Evolutionary conservation across 176 grass and related monocot species (phyloP).

Genomic region (Typha latifolia): DNA sequence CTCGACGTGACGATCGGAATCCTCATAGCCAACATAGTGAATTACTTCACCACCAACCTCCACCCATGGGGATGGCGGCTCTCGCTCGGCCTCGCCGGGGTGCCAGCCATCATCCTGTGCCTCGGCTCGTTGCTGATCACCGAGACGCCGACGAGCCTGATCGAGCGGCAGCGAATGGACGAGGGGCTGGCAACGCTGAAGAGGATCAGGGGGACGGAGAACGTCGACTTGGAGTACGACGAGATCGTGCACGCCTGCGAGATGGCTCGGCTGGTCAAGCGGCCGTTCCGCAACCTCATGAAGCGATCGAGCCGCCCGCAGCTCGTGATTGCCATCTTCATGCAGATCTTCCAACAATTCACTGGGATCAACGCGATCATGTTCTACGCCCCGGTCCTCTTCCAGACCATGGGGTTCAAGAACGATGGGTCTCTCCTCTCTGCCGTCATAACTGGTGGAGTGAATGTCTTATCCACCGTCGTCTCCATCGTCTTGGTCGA

Average conservation of each 20-base stretch:
- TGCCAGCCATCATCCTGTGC: constrained; percentile 26
- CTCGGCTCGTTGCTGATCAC: constrained; percentile 38
- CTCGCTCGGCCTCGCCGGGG: constrained; percentile 37
- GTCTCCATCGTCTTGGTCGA: constrained; percentile 44
- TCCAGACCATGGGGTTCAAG: constrained; percentile 56
- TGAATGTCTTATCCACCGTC: constrained; percentile 45
- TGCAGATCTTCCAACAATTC: constrained; percentile 76
- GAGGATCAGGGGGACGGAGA: constrained; percentile 36
- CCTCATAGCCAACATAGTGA: constrained; percentile 52
- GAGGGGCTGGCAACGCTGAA: constrained; percentile 21
- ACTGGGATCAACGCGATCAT: constrained; percentile 74
- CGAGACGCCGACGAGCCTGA: constrained; percentile 60
- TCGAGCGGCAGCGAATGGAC: constrained; percentile 25
- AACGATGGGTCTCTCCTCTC: constrained; percentile 38
- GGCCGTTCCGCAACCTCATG: constrained; percentile 32
- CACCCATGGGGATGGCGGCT: constrained; percentile 51
- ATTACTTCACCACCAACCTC: constrained; percentile 27
- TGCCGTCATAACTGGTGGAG: constrained; percentile 36
- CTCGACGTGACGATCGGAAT: constrained; percentile 60
- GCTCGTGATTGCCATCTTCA: constrained; percentile 45
- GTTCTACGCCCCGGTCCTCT: constrained; percentile 68
- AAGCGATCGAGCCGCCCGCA: constrained; percentile 32
- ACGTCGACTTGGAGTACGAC: constrained; percentile 34
- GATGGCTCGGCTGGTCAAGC: constrained; percentile 23
- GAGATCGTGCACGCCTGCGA: constrained; percentile 38